Evolutionary conservation across 805 yeast genomes (phyloP).

Genomic region (Ogataea trehaloabstinens): DNA sequence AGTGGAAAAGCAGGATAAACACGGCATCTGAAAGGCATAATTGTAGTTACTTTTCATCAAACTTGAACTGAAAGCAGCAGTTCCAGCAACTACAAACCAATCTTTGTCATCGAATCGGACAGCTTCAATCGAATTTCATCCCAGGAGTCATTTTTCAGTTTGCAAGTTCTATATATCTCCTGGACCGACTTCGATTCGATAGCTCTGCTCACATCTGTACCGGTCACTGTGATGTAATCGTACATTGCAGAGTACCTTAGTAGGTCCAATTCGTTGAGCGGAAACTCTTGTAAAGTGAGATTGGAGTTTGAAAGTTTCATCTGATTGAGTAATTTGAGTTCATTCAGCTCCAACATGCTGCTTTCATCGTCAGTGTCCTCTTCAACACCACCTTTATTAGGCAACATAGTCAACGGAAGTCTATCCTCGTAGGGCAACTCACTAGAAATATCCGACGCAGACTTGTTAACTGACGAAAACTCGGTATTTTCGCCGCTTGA

Average conservation of each 20-base stretch:
- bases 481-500: constrained; percentile 13
- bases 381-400: constrained; percentile 9
- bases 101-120: constrained; percentile 15
- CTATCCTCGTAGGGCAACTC: constrained; percentile 11
- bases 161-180: constrained; percentile 21
- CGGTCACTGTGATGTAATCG: constrained; percentile 31
- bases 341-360: constrained; percentile 15
- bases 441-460: constrained; percentile 16
- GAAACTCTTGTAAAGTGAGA: constrained; percentile 18
- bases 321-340: constrained; percentile 20
- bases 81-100: constrained; percentile 11
- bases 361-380: constrained; percentile 10
- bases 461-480: constrained; percentile 12
- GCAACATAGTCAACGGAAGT: not conserved
- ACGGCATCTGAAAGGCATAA: too few relatives aligned
- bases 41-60: too few relatives aligned
- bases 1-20: too few relatives aligned
- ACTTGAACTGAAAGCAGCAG: too few relatives aligned
- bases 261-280: constrained; percentile 34
- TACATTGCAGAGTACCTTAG: constrained; percentile 35
- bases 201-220: constrained; percentile 12
- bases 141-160: constrained; percentile 24
- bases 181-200: constrained; percentile 15
- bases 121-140: constrained; percentile 28
- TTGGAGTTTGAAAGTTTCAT: constrained; percentile 28